Evolutionary conservation across 176 grass and related monocot species (phyloP).

Genomic region (Puya raimondii): DNA sequence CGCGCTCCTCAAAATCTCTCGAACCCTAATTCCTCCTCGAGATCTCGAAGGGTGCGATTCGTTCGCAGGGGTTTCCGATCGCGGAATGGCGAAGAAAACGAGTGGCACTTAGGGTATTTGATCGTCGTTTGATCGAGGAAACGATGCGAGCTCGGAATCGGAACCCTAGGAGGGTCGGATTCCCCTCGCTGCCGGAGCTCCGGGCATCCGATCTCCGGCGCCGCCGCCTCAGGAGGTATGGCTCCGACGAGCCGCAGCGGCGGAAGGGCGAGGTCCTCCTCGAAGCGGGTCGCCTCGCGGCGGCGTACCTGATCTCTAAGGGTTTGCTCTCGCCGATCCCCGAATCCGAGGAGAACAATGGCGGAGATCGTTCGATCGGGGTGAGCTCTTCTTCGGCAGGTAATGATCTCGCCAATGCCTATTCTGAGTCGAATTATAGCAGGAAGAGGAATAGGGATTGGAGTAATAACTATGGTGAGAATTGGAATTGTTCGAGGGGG

Average conservation of each 20-base stretch:
- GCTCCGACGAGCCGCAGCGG: background rate
- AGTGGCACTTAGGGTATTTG: background rate
- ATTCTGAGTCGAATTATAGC: background rate
- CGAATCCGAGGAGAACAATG: background rate
- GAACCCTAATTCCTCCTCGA: too few relatives aligned
- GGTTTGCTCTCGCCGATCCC: constrained; percentile 37
- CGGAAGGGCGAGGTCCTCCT: constrained; percentile 29
- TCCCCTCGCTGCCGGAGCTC: background rate
- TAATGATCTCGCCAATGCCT: background rate
- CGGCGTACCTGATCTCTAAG: constrained; percentile 42
- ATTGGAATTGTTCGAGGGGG: constrained; percentile 17
- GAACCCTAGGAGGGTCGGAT: background rate
- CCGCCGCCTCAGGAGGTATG: background rate
- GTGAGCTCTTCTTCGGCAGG: background rate
- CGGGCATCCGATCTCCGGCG: background rate
- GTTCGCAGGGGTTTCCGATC: too few relatives aligned
- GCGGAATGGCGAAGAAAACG: too few relatives aligned
- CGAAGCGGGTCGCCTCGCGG: constrained; percentile 52
- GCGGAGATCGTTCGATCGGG: background rate
- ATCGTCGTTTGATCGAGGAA: background rate
- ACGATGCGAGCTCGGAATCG: constrained; percentile 1
- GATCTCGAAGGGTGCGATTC: too few relatives aligned
- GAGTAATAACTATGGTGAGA: constrained; percentile 15
- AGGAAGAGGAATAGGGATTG: constrained; percentile 17
- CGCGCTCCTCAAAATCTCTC: too few relatives aligned